phyloP scores from a whole-genome alignment of 192 early-diverging fungal genomes.

The Backusella sp. region DNA sequence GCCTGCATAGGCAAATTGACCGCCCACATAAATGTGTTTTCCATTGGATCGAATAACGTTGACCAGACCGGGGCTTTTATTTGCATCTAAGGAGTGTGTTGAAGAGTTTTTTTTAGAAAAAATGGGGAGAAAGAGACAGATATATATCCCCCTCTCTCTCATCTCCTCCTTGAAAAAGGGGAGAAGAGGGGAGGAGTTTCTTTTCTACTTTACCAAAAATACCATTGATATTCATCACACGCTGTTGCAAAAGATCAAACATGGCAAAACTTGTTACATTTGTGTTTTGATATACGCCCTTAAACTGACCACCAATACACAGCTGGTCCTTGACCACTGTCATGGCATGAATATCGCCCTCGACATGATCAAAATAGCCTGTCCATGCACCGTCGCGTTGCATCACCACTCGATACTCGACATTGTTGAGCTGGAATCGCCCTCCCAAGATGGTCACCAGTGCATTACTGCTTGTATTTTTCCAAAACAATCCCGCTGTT shows the following conservation, averaged over 20 bases:
- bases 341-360: conserved; percentile 51
- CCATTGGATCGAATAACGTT: conserved; percentile 24
- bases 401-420: conserved; percentile 44
- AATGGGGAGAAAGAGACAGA: neutral
- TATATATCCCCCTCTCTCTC: neutral
- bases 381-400: conserved; percentile 40
- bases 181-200: neutral
- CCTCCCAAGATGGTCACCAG: conserved; percentile 48
- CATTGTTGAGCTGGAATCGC: conserved; percentile 40
- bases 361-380: conserved; percentile 30
- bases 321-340: conserved; percentile 44
- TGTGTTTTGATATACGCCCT: conserved; percentile 8
- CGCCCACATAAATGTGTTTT: conserved; percentile 47
- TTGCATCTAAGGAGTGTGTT: neutral
- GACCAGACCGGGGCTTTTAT: conserved; percentile 10
- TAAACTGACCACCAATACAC: conserved; percentile 56
- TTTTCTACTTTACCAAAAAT: conserved; percentile 15
- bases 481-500: conserved; percentile 53
- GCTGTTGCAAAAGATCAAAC: conserved; percentile 45
- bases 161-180: neutral
- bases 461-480: conserved; percentile 34
- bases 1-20: conserved; percentile 53
- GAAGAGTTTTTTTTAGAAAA: neutral
- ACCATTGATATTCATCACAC: conserved; percentile 21
- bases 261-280: conserved; percentile 42